Evolutionary conservation across 1,284 basidiomycete species (phyloP), one percentile per base, ranked within the genome.

Genomic region (Ganoderma multipileum): DNA sequence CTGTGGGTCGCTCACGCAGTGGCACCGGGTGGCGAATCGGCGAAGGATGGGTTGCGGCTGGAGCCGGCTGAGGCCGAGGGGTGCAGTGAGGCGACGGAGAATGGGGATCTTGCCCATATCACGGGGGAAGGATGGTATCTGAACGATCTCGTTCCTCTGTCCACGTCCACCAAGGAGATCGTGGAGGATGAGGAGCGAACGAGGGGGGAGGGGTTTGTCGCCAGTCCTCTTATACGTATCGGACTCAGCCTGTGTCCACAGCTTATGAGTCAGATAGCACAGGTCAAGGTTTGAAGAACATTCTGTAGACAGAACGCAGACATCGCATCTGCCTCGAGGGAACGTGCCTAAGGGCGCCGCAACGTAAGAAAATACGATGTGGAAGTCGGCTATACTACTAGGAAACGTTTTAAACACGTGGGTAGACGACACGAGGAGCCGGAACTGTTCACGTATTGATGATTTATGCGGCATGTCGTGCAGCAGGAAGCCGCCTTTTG

Each of bases 81-180:
- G 55, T 36, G 55, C 55, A 4, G 55, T 58, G 33, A 33, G 18
- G 3, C 55, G 55, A n/a, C 55, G 55, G 33, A 58, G 33, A 18
- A 58, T 58, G 30, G 52, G 55, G 18, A 58, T n/a, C 55, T n/a
- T 38, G 55, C 8, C 33, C 55, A 58, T 58, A 38, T 58, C 20
- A 33, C 55, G 18, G 9, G 33, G 33, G 28, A 33, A 12, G 18
- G 47, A 20, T 5, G 26, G 33, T 12, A 8, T n/a, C n/a, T 38
- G 28, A 2, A 55, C 33, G 54, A 33, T 33, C 14, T 18, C 18
- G 18, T 5, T 12, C 54, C 54, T 18, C 1, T 14, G 14, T 3
- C 54, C 26, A 28, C 28, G 2, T 8, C 5, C 18, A 4, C 28
- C 16, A 7, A 0, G 4, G n/a, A 30, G 28, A 16, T 7, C 28